Base-by-base conservation (phyloP, 768 basidiomycete genomes). In the Pleurotus pulmonarius region DNA sequence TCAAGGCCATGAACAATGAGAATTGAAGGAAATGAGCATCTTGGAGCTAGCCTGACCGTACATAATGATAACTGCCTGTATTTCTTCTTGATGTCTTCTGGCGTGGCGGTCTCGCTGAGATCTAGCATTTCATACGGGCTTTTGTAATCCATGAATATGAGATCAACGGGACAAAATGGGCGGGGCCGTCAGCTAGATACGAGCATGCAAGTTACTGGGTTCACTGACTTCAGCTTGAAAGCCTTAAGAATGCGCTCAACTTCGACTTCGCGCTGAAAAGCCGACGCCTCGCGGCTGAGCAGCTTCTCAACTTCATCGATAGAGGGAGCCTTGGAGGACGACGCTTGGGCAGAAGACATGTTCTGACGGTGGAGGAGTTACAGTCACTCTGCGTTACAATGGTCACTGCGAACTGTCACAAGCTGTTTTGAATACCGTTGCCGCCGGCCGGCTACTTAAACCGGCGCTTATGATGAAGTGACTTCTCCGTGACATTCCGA, bases 41-140 rank as follows among this genome's bases (percentile, higher is more conserved):
- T 47, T 48, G 13, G 56, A 49, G 47, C 22, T 55, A 18, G 45
- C 45, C 45, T 45, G 49, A 59, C 75, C 87, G 72, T 72, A 93
- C 92, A 88, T 44, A 94, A 79, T 61, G 92, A 94, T 65, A 93
- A 70, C 63, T 93, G 89, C 59, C 85, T 82, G 70, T 90, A 94
- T 70, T 85, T 88, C 75, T 84, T 91, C 79, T 97, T 97, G 66
- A 98, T 83, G 26, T 90, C 95, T 55, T 92, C 87, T 22, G 84
- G 78, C 7, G 88, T 85, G 15, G 80, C 86, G 51, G 75, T 75
- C 63, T 85, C 81, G 45, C 83, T 81, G 64, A 99, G 77, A 74
- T 92, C 88, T 61, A 99, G 75, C 56, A 95, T 87, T 68, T 98
- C 96, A 71, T 98, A 99, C 39, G 97, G 92, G 69, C 94, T 96